These are phyloP conservation scores for Skeletonema grethae DNA, from an alignment of 108 stramenopile species.

Conservation along the genomic window DNA sequence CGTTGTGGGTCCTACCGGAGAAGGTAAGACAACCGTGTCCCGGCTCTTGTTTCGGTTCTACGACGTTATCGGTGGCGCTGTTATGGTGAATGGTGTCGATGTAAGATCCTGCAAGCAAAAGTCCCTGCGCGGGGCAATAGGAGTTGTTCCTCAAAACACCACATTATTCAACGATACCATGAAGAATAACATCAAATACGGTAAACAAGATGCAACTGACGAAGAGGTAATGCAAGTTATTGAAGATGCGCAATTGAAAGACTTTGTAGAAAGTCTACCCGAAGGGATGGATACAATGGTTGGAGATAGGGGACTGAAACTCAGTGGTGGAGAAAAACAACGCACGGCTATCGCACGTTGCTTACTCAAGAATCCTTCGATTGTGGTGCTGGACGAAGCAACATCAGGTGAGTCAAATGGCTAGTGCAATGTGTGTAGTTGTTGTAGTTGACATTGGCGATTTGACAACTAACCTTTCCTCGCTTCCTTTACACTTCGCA, in stretches of 20 bases:
- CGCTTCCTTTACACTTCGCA: constrained; percentile 14
- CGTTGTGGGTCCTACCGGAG: constrained; percentile 92
- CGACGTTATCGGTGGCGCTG: constrained; percentile 82
- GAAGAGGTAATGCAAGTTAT: constrained; percentile 78
- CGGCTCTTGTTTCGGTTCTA: constrained; percentile 95
- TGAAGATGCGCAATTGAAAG: constrained; percentile 73
- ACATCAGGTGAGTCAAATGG: constrained; percentile 17
- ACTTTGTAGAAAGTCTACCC: constrained; percentile 78
- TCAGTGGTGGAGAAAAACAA: constrained; percentile 86
- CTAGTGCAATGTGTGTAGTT: neutral
- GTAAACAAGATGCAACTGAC: constrained; percentile 70
- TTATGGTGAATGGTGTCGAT: constrained; percentile 94
- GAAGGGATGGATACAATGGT: constrained; percentile 95
- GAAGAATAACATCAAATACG: constrained; percentile 86
- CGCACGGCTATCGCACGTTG: constrained; percentile 88
- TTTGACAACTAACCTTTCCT: neutral
- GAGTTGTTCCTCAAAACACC: constrained; percentile 93
- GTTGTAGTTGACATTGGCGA: neutral
- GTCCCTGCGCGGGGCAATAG: constrained; percentile 81
- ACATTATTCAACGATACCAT: constrained; percentile 96
- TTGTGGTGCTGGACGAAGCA: constrained; percentile 67
- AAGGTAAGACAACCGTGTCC: constrained; percentile 93
- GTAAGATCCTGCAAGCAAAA: constrained; percentile 83
- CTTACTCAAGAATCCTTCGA: constrained; percentile 93
- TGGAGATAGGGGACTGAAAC: constrained; percentile 96